Base-by-base conservation (phyloP, 2,329 filamentous ascomycete species). In the Coniella lustricola region DNA sequence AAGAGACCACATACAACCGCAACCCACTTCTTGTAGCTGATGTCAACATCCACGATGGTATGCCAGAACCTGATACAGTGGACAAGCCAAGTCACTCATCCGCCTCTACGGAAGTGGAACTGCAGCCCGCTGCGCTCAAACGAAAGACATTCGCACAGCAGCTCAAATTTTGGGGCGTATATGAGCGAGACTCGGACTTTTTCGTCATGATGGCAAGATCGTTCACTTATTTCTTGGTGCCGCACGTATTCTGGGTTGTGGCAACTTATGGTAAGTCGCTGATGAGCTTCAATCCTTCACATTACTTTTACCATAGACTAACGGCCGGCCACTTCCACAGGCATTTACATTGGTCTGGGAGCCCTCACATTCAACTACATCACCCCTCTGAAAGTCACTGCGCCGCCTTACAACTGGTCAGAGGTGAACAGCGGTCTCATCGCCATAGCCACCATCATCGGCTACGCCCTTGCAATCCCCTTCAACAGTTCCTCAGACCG, bases 341-440 rank as follows among this genome's bases (percentile, higher is more conserved):
- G 66, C 20, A 68, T 73, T 43, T 71, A 68, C 57, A 74, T 74
- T 54, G 71, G 71, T 25, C 65, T 77, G 20, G 71, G 72, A 17
- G 72, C 71, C 7, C 59, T 75, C 8, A 65, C 70, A 14, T 74
- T 74, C 64, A 74, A 72, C 60, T 74, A 66, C 57, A 72, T 70
- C 44, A 74, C 74, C 60, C 72, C 72, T 4, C 49, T 73, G 42
- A 69, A 71, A 51, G 72, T 75, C 47, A 65, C 65, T 1, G 61
- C 58, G 3, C 60, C 66, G 7, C 71, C 71, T 2, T 73, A 74
- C 59, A 68, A 65, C 60, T 75, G 72, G 72, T 62, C 62, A 21
- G 50, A 67, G 58, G 67, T 65, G 39, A 69, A 65, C 57, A 66
- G 69, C 1, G 72, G 72, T 22, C 65, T 75, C 20, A 67, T 72